Evolutionary conservation across 352 stramenopile genomes (phyloP), one percentile per base, ranked within the genome.

Genomic region (Globisporangium megalacanthum): DNA sequence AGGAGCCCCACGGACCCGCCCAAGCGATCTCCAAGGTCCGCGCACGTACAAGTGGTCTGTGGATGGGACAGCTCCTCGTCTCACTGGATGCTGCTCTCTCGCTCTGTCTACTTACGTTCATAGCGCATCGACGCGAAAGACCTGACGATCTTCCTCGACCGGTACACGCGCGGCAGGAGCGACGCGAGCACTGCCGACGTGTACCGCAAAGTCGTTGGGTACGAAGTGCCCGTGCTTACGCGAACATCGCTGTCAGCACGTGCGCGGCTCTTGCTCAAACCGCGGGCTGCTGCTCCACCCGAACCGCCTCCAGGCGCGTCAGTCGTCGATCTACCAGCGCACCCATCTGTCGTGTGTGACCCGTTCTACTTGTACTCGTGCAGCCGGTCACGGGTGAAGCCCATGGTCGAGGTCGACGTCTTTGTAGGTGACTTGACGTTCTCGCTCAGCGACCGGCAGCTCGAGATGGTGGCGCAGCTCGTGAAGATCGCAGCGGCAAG

Each of bases 81-180:
- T 29, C 25, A 29, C 25, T 29, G 25, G 25, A 29, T 29, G 25
- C 25, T 50, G 10, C 37, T 3, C 37, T 29, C 22, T 6, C 7
- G 49, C 2, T 17, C 7, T 49, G 15, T 44, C n/a, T 44, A 31
- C 42, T 31, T 13, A 33, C 17, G n/a, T 15, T 35, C 33, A 49
- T 36, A 88, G 72, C 52, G 70, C 5, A 77, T 92, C 49, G 83
- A 92, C 29, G 77, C 71, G 4, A 88, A 85, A 46, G 85, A 94
- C 47, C 54, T 94, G 20, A 93, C 85, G 0, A 88, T 93, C 48
- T 94, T 94, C 45, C 55, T 94, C 1, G 85, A 94, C 68, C 70
- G 85, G 31, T 94, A 93, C 60, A 89, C 75, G 4, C 86, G 66
- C 56, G 75, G 88, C 15, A 65, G 66, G 4, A 67, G 69, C 19